These are phyloP conservation scores for Thermothielavioides terrestris DNA, from an alignment of 495 filamentous ascomycete species.

Conservation along the genomic window DNA sequence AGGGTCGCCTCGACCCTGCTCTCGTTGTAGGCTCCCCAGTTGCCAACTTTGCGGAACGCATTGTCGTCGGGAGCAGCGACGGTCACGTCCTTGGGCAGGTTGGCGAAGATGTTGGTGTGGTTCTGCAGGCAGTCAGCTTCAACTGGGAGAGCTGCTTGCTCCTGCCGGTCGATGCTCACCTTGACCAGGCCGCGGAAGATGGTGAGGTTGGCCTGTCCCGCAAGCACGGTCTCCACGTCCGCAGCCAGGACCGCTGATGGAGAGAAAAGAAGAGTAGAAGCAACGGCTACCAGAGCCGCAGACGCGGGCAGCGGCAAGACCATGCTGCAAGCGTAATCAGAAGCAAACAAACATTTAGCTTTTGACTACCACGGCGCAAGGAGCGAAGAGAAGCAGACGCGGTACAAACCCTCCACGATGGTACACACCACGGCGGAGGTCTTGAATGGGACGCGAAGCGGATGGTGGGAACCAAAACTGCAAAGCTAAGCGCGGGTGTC, in stretches of 20 bases:
- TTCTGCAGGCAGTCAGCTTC: neutral
- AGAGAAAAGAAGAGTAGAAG: neutral
- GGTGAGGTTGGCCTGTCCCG: conserved; percentile 9
- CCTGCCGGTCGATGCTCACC: neutral
- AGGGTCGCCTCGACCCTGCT: conserved; percentile 6
- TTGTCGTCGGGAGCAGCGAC: conserved; percentile 21
- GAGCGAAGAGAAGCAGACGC: neutral
- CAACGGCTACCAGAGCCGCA: neutral
- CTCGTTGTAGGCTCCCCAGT: conserved; percentile 5
- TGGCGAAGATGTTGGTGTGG: conserved; percentile 12
- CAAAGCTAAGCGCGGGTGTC: neutral
- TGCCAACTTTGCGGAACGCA: conserved; percentile 21
- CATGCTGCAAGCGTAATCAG: conserved; percentile 8
- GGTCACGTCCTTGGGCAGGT: conserved; percentile 6
- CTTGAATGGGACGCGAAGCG: neutral
- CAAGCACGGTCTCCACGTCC: conserved; percentile 3
- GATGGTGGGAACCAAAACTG: neutral
- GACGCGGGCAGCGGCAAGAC: neutral
- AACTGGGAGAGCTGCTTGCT: no score
- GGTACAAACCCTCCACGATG: neutral
- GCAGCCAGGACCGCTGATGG: neutral
- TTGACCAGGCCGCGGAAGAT: conserved; percentile 8
- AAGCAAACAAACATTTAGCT: no score
- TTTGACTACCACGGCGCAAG: no score
- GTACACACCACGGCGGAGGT: neutral